These are phyloP conservation scores for Crithidia thermophila DNA, from an alignment of 208 protist species.

Conservation along the genomic window DNA sequence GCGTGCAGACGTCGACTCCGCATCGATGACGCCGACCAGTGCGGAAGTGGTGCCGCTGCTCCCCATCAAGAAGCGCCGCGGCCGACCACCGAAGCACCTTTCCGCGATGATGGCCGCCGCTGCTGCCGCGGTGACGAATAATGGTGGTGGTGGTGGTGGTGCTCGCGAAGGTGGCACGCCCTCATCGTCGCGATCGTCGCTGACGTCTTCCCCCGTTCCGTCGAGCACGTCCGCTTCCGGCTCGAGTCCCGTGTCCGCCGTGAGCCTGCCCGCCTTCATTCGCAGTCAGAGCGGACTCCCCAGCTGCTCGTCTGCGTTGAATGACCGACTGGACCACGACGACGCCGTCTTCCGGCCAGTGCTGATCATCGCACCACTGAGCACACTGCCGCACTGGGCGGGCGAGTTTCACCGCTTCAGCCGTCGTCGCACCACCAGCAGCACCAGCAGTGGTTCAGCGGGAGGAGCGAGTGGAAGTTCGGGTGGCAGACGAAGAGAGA, in stretches of 20 bases:
- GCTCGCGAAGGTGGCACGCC: neutral
- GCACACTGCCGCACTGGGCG: constrained; percentile 59
- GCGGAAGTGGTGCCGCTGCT: neutral
- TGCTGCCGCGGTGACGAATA: neutral
- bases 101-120: constrained; percentile 9
- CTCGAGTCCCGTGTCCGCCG: neutral
- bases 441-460: neutral
- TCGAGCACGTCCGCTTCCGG: too few species aligned
- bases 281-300: neutral
- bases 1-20: neutral
- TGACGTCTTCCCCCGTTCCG: neutral
- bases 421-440: neutral
- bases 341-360: constrained; percentile 32
- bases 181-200: neutral
- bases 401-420: constrained; percentile 50
- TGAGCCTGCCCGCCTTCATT: neutral
- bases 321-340: constrained; percentile 10
- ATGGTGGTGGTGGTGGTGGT: neutral
- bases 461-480: neutral
- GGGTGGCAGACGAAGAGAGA: neutral
- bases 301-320: constrained; percentile 11
- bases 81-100: constrained; percentile 26
- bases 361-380: constrained; percentile 56
- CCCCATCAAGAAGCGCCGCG: constrained; percentile 19
- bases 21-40: neutral